Percentiles rank a stretch among this genome's conserved stretches.
Evolutionary conservation across 306 rosid species (phyloP).

Genomic region (Cucumis hystrix): DNA sequence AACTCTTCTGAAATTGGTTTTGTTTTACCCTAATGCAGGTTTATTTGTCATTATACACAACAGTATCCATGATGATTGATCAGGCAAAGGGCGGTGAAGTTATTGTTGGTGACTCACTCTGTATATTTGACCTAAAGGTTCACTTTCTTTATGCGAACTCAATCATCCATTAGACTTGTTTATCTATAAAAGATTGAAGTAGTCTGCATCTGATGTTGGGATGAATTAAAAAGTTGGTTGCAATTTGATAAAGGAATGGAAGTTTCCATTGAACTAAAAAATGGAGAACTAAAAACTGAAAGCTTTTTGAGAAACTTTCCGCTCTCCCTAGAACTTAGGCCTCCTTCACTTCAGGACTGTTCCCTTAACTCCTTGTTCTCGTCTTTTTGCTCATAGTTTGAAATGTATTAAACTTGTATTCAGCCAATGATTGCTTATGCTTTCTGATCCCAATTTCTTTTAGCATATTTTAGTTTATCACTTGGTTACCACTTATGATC

Average conservation of each 20-base stretch:
- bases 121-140: constrained; percentile 69
- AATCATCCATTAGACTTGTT: not conserved
- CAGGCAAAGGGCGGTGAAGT: constrained; percentile 46
- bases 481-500: not conserved
- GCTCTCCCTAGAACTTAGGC: not conserved
- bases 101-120: constrained; percentile 58
- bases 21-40: constrained; percentile 36
- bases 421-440: not conserved
- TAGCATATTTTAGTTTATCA: not conserved
- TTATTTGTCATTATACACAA: constrained; percentile 73
- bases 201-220: not conserved
- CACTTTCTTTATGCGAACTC: constrained; percentile 2
- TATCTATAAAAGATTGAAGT: not conserved
- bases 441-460: not conserved
- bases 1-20: not conserved
- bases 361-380: not conserved
- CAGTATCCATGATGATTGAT: constrained; percentile 59
- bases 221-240: not conserved
- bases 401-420: not conserved
- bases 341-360: not conserved
- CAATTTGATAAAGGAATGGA: not conserved
- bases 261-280: not conserved
- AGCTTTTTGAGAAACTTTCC: not conserved
- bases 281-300: not conserved
- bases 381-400: not conserved